Base-by-base conservation (phyloP, 2,329 filamentous ascomycete species). In the Periglandula ipomoeae region DNA sequence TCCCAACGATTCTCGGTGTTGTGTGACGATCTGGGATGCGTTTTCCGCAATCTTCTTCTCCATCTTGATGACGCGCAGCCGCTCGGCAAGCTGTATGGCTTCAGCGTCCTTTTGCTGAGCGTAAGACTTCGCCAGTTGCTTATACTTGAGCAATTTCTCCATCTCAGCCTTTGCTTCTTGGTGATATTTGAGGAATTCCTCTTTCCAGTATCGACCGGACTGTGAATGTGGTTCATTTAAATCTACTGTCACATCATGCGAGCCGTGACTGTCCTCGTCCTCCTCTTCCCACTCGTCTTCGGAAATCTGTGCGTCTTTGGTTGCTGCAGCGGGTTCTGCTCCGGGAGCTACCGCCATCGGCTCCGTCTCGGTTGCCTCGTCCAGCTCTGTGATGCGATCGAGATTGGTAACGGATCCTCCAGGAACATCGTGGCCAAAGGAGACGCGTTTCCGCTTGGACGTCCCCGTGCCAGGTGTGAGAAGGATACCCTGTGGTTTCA, bases 181-280 rank as follows among this genome's bases (percentile, higher is more conserved):
- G 44, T 87, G 81, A 59, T 90, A 91, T 48, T 74, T 77, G 55
- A 87, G 77, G 58, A 86, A 90, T 59, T 89, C 79, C 22, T 79
- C 75, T 65, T 90, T 90, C 87, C 87, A 91, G 65, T 86, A 89
- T 57, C 78, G 81, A 6, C 85, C 86, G 4, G 85, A 89, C 51
- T 84, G 78, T 2, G 85, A 88, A 53, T 82, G 78, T 6, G 87
- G 86, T 58, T 87, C 82, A 53, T 84, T 84, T 44, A 88, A 68
- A 58, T 89, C 85, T 43, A 83, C 67, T 0, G 85, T 88, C 49
- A 82, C 68, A 56, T 89, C 84, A 48, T 75, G 72, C 46, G 79
- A 76, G 55, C 67, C 69, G 30, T 66, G 61, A 34, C 69, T 70
- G 7, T 76, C 71, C 42, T 76, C 74, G 50, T 80, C 77, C 27